Evolutionary conservation across 257 asterid species (phyloP), one percentile per base, ranked within the genome.

Genomic region (Solanum clarkiae): DNA sequence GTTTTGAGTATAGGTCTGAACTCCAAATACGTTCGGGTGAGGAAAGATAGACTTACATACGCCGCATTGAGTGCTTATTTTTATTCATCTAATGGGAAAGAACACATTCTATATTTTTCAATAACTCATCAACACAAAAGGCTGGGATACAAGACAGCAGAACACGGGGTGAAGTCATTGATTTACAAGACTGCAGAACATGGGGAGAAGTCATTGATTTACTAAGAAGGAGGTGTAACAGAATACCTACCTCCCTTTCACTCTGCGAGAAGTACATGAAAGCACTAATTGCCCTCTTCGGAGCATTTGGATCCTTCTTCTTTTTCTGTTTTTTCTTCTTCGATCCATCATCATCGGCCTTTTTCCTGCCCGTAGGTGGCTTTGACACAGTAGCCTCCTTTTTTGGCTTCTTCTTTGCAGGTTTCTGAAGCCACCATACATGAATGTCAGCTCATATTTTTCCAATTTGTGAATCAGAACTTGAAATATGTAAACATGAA

Each of bases 291-390:
- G 97, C 94, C 89, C 94, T 92, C 89, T 95, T 96, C 40, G 98
- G 98, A 68, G 99, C 98, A 88, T 94, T 96, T 57, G 99, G 98
- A 87, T 95, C 98, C 91, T 92, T 96, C 84, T 96, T 94, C 95
- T 92, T 94, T 91, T 94, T 95, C 56, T 69, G 94, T 86, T 92
- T 95, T 92, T 91, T 96, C 94, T 92, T 95, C 90, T 92, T 93
- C 17, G 86, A 77, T 86, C 92, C 94, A 79, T 92, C 98, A 16
- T 91, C 95, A 17, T 92, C 97, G 83, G 90, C 69, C 77, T 92
- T 95, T 85, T 93, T 93, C 81, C 93, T 90, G 87, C 93, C 93
- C 22, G 91, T 42, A 72, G 95, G 85, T 81, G 95, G 84, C 92
- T 94, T 94, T 18, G 90, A 57, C 88, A 91, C 84, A 88, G 95